Base-by-base conservation (phyloP, 768 basidiomycete genomes). In the Symmetrospora coprosmae region DNA sequence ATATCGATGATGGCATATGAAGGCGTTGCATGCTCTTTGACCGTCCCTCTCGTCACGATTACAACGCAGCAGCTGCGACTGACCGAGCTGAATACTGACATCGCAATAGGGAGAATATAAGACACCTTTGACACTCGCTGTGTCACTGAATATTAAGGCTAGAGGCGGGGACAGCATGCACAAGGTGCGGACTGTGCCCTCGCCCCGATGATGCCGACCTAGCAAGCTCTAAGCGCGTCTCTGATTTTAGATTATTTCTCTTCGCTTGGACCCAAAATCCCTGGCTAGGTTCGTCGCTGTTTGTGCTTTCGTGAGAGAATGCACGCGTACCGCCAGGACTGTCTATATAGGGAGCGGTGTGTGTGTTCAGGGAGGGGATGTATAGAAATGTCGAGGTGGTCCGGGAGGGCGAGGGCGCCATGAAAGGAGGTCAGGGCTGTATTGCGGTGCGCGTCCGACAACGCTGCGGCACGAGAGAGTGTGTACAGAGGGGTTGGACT, bases 91-190 rank as follows among this genome's bases (percentile, higher is more conserved):
- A n/a, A n/a, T n/a, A n/a, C n/a, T n/a, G n/a, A n/a, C n/a, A n/a
- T n/a, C n/a, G n/a, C n/a, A n/a, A n/a, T n/a, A 39, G 13, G 19
- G 38, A 23, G 47, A 23, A 49, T 50, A 19, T 50, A 21, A 35
- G 49, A 21, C 33, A 50, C 31, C 38, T 50, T 35, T 50, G 49
- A 50, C 49, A 35, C 49, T 50, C 49, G 9, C 23, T 34, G 19
- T 30, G 49, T 50, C 49, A 50, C 38, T 50, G 49, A 50, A 34
- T 50, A n/a, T n/a, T n/a, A n/a, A n/a, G n/a, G n/a, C n/a, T n/a
- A n/a, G n/a, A n/a, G n/a, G n/a, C n/a, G n/a, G n/a, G n/a, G n/a
- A n/a, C n/a, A n/a, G n/a, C n/a, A n/a, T n/a, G n/a, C n/a, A n/a
- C n/a, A n/a, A n/a, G n/a, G n/a, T 34, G 9, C 5, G 21, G 33